phyloP scores from a whole-genome alignment of 345 rosid genomes.

The Camelina laxa region DNA sequence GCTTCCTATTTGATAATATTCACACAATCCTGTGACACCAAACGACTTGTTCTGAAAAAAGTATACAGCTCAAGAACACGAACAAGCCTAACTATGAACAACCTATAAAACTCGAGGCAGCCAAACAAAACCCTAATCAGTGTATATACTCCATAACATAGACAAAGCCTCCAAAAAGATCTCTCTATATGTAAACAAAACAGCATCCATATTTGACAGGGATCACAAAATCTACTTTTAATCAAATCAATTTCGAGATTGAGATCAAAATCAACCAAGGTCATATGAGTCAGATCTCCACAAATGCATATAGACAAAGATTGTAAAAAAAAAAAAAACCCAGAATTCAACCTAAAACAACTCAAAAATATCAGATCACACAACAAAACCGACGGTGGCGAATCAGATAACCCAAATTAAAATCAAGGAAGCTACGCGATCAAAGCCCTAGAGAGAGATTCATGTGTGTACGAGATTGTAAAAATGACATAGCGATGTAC shows the following conservation, averaged over 20 bases:
- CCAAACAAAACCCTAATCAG: not conserved
- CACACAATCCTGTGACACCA: slow-evolving; percentile 18
- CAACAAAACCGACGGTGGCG: not conserved
- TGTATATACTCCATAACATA: not conserved
- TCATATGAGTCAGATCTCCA: slow-evolving; percentile 19
- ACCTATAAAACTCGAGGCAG: not conserved
- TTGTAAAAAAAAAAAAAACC: not conserved
- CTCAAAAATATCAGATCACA: slow-evolving; percentile 32
- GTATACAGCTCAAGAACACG: not conserved
- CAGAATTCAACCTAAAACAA: slow-evolving; percentile 20
- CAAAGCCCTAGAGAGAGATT: not conserved
- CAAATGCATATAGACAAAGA: slow-evolving; percentile 29
- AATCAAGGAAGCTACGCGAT: slow-evolving; percentile 16
- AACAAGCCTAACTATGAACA: slow-evolving; percentile 12
- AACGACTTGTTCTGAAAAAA: not conserved
- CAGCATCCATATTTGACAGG: slow-evolving; percentile 10
- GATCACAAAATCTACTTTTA: not conserved
- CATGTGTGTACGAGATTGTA: not conserved
- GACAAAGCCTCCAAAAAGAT: slow-evolving; percentile 10
- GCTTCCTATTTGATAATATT: slow-evolving; percentile 7
- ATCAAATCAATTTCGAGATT: slow-evolving; percentile 8
- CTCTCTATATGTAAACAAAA: not conserved
- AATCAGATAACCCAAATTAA: slow-evolving; percentile 12
- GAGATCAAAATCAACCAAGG: slow-evolving; percentile 18
- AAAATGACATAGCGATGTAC: slow-evolving; percentile 3